These are phyloP conservation scores for Nepenthes alata DNA, from an alignment of 179 eudicot genomes.

Conservation along the genomic window DNA sequence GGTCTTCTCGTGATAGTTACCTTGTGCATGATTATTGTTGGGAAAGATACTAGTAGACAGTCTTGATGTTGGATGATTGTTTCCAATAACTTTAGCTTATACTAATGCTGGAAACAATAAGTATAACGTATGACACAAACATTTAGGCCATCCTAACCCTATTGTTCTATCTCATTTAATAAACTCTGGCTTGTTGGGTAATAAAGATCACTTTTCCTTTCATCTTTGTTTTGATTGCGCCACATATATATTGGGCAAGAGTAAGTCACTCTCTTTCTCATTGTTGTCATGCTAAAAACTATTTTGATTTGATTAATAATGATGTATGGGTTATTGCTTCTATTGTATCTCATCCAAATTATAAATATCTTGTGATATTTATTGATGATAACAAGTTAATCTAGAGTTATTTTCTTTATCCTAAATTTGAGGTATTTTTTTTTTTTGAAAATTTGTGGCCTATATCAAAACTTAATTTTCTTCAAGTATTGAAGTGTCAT, in stretches of 20 bases:
- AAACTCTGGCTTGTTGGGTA: neutral
- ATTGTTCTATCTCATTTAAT: neutral
- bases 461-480: too few species aligned
- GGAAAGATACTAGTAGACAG: too few species aligned
- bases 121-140: too few species aligned
- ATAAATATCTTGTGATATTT: neutral
- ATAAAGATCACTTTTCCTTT: neutral
- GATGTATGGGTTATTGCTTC: neutral
- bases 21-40: too few species aligned
- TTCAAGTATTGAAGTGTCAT: too few species aligned
- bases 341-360: neutral
- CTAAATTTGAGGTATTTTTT: too few species aligned
- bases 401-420: neutral
- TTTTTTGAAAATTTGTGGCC: too few species aligned
- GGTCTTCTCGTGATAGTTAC: too few species aligned
- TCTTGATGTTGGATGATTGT: too few species aligned
- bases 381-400: neutral
- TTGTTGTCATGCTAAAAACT: neutral
- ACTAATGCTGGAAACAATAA: too few species aligned
- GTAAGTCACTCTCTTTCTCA: conserved; percentile 7
- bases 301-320: neutral
- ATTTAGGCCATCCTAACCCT: conserved; percentile 6
- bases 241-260: conserved; percentile 6
- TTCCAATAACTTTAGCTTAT: too few species aligned
- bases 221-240: conserved; percentile 2